Conservation (phyloP, 192 early-diverging fungal genomes). For the Backusella luteola region DNA sequence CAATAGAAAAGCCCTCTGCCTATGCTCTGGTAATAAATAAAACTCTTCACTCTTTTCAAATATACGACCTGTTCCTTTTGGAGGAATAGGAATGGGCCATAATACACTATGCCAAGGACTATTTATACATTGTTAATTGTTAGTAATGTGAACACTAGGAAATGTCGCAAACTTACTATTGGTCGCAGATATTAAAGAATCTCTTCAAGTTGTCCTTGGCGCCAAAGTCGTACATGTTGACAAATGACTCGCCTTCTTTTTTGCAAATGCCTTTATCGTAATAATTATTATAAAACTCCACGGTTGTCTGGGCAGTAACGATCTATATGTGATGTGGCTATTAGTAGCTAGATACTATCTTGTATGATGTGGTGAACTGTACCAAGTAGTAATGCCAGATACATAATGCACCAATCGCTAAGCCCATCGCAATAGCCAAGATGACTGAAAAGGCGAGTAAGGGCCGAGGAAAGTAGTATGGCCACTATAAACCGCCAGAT, state of each 20-base stretch:
- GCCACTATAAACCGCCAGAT: conserved; percentile 38
- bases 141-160: not conserved
- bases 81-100: conserved; percentile 49
- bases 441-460: conserved; percentile 50
- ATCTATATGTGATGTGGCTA: conserved; percentile 23
- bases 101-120: conserved; percentile 54
- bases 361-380: not conserved
- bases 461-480: conserved; percentile 51
- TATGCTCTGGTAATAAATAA: conserved; percentile 22
- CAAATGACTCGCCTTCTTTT: conserved; percentile 46
- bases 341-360: not conserved
- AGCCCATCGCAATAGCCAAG: conserved; percentile 51
- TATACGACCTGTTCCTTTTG: conserved; percentile 31
- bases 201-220: conserved; percentile 39
- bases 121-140: not conserved
- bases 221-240: conserved; percentile 50
- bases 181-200: conserved; percentile 53
- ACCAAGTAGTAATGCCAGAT: conserved; percentile 61
- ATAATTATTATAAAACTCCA: conserved; percentile 61
- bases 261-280: conserved; percentile 50
- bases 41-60: conserved; percentile 39
- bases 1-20: conserved; percentile 22
- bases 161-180: conserved; percentile 38
- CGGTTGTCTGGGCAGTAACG: conserved; percentile 56
- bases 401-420: conserved; percentile 52